Evolutionary conservation across 179 eudicot genomes (phyloP).

Genomic region (Beta lomatogona): DNA sequence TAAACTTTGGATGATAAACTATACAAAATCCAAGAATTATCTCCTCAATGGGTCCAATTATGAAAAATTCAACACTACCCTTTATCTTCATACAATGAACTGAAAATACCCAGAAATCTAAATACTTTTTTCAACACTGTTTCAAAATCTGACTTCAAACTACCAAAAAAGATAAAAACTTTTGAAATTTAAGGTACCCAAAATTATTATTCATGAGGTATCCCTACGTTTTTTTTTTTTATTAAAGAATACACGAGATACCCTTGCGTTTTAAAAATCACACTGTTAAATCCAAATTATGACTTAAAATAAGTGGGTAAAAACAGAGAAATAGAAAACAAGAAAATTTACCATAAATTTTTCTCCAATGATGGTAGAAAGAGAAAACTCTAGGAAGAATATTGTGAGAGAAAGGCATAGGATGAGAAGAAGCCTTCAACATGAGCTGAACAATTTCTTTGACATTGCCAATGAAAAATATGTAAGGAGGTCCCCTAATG

Average conservation of each 20-base stretch:
- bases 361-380: conserved; percentile 82
- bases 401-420: conserved; percentile 72
- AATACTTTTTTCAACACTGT: too few species aligned
- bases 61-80: conserved; percentile 5
- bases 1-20: conserved; percentile 23
- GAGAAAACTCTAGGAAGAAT: conserved; percentile 85
- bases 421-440: conserved; percentile 69
- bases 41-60: conserved; percentile 24
- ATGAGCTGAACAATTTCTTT: conserved; percentile 74
- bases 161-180: too few species aligned
- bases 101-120: not conserved
- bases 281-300: too few species aligned
- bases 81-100: conserved; percentile 8
- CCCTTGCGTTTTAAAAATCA: too few species aligned
- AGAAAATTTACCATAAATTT: conserved; percentile 63
- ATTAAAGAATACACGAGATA: too few species aligned
- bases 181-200: too few species aligned
- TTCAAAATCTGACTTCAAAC: too few species aligned
- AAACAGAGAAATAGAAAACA: not conserved
- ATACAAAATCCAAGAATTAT: conserved; percentile 30
- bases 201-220: too few species aligned
- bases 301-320: too few species aligned
- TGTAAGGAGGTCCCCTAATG: conserved; percentile 77
- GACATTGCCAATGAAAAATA: conserved; percentile 71
- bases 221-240: too few species aligned